Evolutionary conservation across 2,329 filamentous ascomycete genomes (phyloP), one percentile per base, ranked within the genome.

Genomic region (Raffaelea albimanens): DNA sequence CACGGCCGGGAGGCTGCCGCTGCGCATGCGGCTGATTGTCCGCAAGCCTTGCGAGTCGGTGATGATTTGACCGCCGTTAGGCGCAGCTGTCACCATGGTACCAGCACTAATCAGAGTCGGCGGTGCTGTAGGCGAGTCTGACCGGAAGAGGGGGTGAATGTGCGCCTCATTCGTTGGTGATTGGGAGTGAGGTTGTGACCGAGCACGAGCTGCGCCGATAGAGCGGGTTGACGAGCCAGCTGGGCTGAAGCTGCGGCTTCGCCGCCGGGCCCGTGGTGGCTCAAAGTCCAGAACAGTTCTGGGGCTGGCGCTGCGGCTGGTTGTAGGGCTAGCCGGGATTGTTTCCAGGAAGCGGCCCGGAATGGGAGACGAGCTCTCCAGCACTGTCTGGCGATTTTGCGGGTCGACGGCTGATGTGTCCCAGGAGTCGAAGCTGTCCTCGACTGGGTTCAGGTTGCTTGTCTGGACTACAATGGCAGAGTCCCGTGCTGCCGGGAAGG

Each of bases 131-230:
- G 82, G 82, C 38, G 80, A 85, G 58, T 87, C 83, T 5, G 81
- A 82, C 50, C 85, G 75, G 67, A 90, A 89, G 3, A 90, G 72
- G 9, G 85, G 85, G 61, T 90, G 85, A 41, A 89, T 88, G 58
- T 88, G 79, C 3, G 80, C 71, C 60, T 89, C 83, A 56, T 72
- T 72, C 44, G 58, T 41, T 9, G 43, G 67, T 3, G 56, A 53
- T 8, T 58, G 58, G 16, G 58, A 52, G 50, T 67, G 62, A 19
- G 50, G 47, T 20, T 48, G 50, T 2, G 51, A 50, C 5, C 51
- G 52, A 25, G 42, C 40, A 39, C 11, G 43, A 7, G 42, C 31
- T 20, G n/a, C 11, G 1, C 18, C 33, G 8, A n/a, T 25, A n/a
- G 58, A 57, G 29, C 57, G 58, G 11, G 63, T 50, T 4, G 61